Conservation (phyloP, 2,329 filamentous ascomycete genomes). For the Ophiostoma sp. region DNA sequence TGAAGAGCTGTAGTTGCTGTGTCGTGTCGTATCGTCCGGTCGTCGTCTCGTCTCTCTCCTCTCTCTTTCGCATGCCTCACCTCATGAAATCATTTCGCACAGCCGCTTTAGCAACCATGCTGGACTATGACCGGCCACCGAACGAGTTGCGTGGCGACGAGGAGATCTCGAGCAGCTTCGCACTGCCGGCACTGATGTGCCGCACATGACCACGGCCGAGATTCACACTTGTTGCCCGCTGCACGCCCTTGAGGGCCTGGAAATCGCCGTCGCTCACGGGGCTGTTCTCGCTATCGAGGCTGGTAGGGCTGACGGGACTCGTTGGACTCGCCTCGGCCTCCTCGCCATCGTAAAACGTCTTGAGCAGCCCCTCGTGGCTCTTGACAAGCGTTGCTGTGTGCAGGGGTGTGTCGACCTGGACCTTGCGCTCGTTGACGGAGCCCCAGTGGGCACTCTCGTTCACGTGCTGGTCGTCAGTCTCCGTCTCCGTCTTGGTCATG, state of each 20-base stretch:
- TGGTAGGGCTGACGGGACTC: constrained; percentile 20
- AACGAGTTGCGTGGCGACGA: constrained; percentile 9
- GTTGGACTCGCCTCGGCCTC: constrained; percentile 30
- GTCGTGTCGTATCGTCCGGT: background rate
- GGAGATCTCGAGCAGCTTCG: constrained; percentile 31
- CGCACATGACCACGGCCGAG: constrained; percentile 60
- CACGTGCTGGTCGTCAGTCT: background rate
- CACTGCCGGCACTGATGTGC: constrained; percentile 72
- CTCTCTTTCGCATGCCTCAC: too few relatives aligned
- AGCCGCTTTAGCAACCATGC: background rate
- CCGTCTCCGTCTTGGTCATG: constrained; percentile 8
- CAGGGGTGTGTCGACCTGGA: constrained; percentile 54
- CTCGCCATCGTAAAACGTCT: constrained; percentile 38
- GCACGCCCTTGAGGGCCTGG: constrained; percentile 39
- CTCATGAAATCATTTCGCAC: background rate
- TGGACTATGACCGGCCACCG: background rate
- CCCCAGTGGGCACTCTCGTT: constrained; percentile 37
- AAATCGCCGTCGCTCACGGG: constrained; percentile 26
- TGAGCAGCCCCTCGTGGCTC: constrained; percentile 49
- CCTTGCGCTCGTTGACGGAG: constrained; percentile 33
- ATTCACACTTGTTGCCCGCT: constrained; percentile 66
- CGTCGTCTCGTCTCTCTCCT: background rate
- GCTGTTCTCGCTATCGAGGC: constrained; percentile 13
- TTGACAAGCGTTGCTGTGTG: constrained; percentile 42
- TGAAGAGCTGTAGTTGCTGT: constrained; percentile 3